These are phyloP conservation scores for Rhizopus delemar DNA, from an alignment of 371 early-diverging fungal species.

Conservation along the genomic window DNA sequence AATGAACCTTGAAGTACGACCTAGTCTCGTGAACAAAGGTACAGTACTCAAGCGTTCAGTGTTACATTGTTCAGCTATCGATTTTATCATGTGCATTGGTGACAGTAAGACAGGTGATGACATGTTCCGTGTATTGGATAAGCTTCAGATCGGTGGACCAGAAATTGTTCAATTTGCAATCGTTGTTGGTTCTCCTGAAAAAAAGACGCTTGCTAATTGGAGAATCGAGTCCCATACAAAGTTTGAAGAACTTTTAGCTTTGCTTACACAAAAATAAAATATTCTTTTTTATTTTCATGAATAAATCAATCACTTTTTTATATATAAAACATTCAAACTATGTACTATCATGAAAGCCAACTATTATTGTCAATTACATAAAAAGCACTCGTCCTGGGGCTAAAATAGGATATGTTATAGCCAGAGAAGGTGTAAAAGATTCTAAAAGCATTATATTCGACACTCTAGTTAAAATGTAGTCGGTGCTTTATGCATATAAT, in stretches of 20 bases:
- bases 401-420: no score
- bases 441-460: no score
- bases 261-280: not conserved
- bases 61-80: not conserved
- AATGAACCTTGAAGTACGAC: slow-evolving; percentile 90
- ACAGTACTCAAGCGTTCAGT: slow-evolving; percentile 53
- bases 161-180: slow-evolving; percentile 49
- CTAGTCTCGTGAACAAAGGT: slow-evolving; percentile 71
- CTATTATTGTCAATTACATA: no score
- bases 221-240: not conserved
- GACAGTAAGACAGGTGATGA: slow-evolving; percentile 96
- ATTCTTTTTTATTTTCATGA: no score
- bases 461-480: no score
- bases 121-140: slow-evolving; percentile 72
- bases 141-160: slow-evolving; percentile 8
- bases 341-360: no score
- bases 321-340: no score
- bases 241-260: not conserved
- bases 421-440: no score
- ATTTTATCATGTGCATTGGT: slow-evolving; percentile 73
- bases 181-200: slow-evolving; percentile 61
- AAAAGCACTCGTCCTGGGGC: no score
- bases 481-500: no score
- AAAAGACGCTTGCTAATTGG: not conserved
- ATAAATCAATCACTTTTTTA: no score